Base-by-base conservation (phyloP, 2,329 filamentous ascomycete species). In the Gnomoniopsis smithogilvyi region DNA sequence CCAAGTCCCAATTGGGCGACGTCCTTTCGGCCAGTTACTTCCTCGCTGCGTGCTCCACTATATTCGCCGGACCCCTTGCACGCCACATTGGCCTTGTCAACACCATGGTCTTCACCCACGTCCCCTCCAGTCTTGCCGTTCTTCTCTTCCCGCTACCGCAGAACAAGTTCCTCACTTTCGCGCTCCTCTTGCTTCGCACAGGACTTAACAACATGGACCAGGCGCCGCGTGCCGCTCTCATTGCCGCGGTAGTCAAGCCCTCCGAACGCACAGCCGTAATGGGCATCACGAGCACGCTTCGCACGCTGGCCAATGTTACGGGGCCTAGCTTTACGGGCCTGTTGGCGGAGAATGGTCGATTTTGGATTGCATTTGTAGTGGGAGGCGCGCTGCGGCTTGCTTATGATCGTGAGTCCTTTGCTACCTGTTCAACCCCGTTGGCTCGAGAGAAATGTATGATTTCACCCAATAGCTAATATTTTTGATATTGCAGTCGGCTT, bases 121-220 rank as follows among this genome's bases (percentile, higher is more conserved):
- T 88, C 0, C 87, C 87, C 0, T 88, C 84, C 0, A 87, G 85
- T 0, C 74, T 82, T 0, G 83, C 85, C 0, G 82, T 88, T 0
- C 67, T 86, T 3, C 66, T 87, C 6, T 87, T 89, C 55, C 85
- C 86, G 0, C 67, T 81, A 0, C 82, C 86, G 0, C 72, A 71
- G 6, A 74, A 72, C 2, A 72, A 87, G 1, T 76, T 76, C 43
- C 67, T 83, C 46, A 82, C 84, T 0, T 78, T 84, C 1, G 74
- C 74, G 0, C 73, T 89, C 0, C 72, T 90, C 1, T 76, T 87
- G 26, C 69, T 89, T 21, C 79, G 86, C 6, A 77, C 84, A 2
- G 83, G 83, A 0, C 73, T 89, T 48, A 89, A 89, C 66, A 85
- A 81, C 62, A 88, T 90, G 84, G 87, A 89, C 63, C 86, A 89